Evolutionary conservation across 106 monocot genomes (phyloP), one percentile per base, ranked within the genome.

Genomic region (Dioscorea dumetorum): DNA sequence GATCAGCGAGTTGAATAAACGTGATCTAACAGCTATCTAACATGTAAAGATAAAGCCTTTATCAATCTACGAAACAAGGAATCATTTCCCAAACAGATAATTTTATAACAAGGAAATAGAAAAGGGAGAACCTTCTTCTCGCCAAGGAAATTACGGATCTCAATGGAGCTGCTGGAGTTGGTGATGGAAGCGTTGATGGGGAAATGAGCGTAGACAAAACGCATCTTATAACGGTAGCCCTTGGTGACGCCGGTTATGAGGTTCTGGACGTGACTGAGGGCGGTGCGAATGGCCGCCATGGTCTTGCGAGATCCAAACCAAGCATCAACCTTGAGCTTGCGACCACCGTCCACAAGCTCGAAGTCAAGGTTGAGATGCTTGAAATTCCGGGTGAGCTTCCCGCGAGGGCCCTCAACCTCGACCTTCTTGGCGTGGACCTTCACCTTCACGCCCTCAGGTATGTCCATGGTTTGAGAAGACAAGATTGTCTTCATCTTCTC

Each of bases 331-430:
- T 83, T 78, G 24, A 90, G 77, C 83, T 86, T 85, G 33, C 53
- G 61, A 2, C 79, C 85, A 0, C 71, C 77, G 52, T 83, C 83
- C 35, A 76, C 34, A 22, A 83, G 80, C 72, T 82, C 80, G 76
- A 90, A 81, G 69, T 86, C 83, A 59, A 90, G 86, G 77, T 90
- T 85, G 12, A 90, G 82, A 63, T 90, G 90, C 78, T 86, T 83
- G 81, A 90, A 90, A 75, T 81, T 81, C 66, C 78, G 74, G 2
- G 70, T 76, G 24, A 86, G 85, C 73, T 79, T 82, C 2, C 85
- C 85, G 15, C 82, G 82, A 0, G 78, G 85, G 0, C 82, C 85
- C 65, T 81, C 79, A 5, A 86, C 85, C 61, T 69, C 77, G 13
- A 86, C 54, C 31, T 79, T 53, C 71, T 78, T 81, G 16, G 81